Evolutionary conservation across 1,284 basidiomycete genomes (phyloP), one percentile per base, ranked within the genome.

Genomic region (Puccinia coronata): DNA sequence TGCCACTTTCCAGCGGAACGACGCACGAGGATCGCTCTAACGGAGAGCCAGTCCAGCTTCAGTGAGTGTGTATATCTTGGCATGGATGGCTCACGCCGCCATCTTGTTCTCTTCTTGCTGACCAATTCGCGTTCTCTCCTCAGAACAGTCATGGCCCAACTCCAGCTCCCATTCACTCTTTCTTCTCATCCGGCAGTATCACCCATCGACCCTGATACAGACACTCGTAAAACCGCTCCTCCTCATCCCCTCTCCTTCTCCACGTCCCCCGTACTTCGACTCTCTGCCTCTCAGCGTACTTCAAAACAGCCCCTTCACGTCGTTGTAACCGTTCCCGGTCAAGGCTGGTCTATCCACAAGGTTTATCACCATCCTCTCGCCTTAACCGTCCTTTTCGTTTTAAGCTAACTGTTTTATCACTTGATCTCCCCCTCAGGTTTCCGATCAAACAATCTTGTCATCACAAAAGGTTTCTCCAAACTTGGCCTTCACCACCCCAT

Each of bases 271-370:
- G 74, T 76, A 28, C 41, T 76, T 11, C 53, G 74, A 63, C 61
- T 76, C 6, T 63, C 57, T 39, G 57, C 41, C 61, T 76, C 74
- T 2, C 47, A 55, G 14, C 57, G 61, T 25, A 34, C 53, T 34
- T 47, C 57, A 23, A 75, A 61, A 47, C 57, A 47, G 51, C 25
- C 74, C 16, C 43, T 49, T 28, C 74, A 76, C n/a, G 74, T 49
- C 41, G 51, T 76, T 36, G 61, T 65, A 36, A 76, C 74, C 25
- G 74, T 76, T 31, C 74, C 74, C 34, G 74, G 74, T 49, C 57
- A 76, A 51, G 74, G 74, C 41, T 76, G 74, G 74, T 76, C 74
- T 47, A 76, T 76, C 31, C 74, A 76, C 47, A 76, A 76, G 55
- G 74, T 76, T 34, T 11, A 34, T 28, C 14, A 20, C 25, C 34